Evolutionary conservation across 768 basidiomycete species (phyloP).

Genomic region (Chalciporus pseudorubinellus): DNA sequence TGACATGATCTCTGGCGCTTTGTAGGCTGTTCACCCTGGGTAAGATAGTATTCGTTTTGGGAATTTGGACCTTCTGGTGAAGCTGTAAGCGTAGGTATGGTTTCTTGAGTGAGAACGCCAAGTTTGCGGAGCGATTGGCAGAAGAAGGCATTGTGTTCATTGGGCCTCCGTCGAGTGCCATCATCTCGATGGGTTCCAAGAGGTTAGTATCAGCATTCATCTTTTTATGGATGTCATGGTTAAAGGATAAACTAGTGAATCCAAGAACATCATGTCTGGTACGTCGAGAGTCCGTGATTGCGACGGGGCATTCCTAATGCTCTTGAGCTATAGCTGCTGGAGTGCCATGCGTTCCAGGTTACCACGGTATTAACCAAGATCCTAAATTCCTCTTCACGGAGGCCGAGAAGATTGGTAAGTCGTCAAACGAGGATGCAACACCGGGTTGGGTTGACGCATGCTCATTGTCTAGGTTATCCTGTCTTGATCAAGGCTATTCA

Average conservation of each 20-base stretch:
- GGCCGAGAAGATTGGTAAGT: slow-evolving; percentile 66
- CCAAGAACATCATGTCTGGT: slow-evolving; percentile 93
- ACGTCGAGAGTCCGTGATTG: slow-evolving; percentile 17
- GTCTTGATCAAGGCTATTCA: slow-evolving; percentile 96
- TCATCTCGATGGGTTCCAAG: slow-evolving; percentile 94
- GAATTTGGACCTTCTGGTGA: neutral
- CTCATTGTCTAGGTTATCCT: slow-evolving; percentile 62
- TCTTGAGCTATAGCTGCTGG: slow-evolving; percentile 59
- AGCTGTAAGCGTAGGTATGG: slow-evolving; percentile 58
- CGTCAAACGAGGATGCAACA: neutral
- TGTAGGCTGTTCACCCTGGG: slow-evolving; percentile 90
- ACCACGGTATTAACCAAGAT: slow-evolving; percentile 83
- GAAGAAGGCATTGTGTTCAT: slow-evolving; percentile 84
- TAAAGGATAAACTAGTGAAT: slow-evolving; percentile 55
- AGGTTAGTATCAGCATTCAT: slow-evolving; percentile 46
- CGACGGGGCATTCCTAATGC: slow-evolving; percentile 1
- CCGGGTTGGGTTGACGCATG: neutral
- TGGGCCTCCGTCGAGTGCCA: slow-evolving; percentile 85
- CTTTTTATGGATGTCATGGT: neutral
- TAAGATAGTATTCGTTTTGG: slow-evolving; percentile 32
- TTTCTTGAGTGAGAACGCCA: slow-evolving; percentile 89
- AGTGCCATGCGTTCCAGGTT: slow-evolving; percentile 93
- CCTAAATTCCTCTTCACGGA: slow-evolving; percentile 64
- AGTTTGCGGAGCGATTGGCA: slow-evolving; percentile 72
- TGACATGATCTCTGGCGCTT: neutral